Evolutionary conservation across 2,329 filamentous ascomycete species (phyloP), one percentile per base, ranked within the genome.

Genomic region (Penicillium sp.): DNA sequence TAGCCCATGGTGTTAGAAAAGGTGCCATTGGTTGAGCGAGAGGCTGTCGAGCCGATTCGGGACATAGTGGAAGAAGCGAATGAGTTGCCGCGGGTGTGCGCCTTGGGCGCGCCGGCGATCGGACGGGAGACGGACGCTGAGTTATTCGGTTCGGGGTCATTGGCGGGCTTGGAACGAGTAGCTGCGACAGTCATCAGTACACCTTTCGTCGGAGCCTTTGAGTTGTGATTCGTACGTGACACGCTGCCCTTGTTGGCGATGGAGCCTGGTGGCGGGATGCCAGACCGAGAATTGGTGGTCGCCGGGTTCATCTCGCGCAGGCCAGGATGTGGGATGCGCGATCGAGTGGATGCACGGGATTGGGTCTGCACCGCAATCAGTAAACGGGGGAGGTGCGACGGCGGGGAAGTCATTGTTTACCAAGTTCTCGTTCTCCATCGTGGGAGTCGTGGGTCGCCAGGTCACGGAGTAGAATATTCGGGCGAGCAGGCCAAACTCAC

Each of bases 1-100:
- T 78, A 75, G 1, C 83, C 81, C 25, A 82, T 66, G 59, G 80
- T 85, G 53, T 76, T 80, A 12, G 79, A 75, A 54, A 83, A 82
- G 53, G 73, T 75, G 54, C 71, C 76, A 46, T 72, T 71, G 42
- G 72, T 68, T 49, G 72, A 66, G 56, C 75, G 74, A 29, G 71
- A 71, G 15, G 72, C 68, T 25, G 76, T 73, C 6, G 74, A 70
- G 5, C 72, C 64, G 8, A 64, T 64, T 46, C 70, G 64, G 9
- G 69, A 68, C 31, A 66, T 65, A 0, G 70, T 65, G 0, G 70
- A 72, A 3, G 71, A 69, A 9, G 69, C 60, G 42, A 62, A 62
- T 3, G 66, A 64, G 52, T 66, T 70, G 12, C 62, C 59, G 5
- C 65, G 33, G 72, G 67, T 56, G 74, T 75, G 48, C 69, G 64